Conservation (phyloP, 441 rosid genomes). For the Jatropha multifida region DNA sequence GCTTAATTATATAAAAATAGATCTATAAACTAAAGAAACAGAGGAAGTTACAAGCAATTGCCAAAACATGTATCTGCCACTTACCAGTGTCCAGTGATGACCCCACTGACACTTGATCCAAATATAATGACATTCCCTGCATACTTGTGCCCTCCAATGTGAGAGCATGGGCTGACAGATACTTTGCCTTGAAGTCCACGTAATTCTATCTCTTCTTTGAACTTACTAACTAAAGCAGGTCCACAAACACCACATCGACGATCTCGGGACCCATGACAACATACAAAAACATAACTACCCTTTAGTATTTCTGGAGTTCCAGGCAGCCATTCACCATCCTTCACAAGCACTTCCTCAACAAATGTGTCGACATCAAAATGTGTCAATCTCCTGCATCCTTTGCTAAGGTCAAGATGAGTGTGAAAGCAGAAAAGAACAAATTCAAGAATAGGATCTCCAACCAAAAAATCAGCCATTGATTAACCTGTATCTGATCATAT, state of each 20-base stretch:
- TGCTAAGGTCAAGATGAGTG: constrained; percentile 25
- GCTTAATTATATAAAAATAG: not conserved
- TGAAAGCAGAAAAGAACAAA: constrained; percentile 16
- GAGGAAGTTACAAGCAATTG: not conserved
- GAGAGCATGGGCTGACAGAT: constrained; percentile 95
- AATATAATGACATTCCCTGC: constrained; percentile 95
- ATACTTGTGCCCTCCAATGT: constrained; percentile 90
- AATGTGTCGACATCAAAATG: constrained; percentile 99
- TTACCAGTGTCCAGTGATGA: constrained; percentile 85
- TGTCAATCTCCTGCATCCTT: constrained; percentile 87
- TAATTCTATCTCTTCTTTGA: constrained; percentile 81
- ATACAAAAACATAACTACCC: constrained; percentile 86
- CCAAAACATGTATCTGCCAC: constrained; percentile 14
- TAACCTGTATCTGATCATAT: constrained; percentile 97
- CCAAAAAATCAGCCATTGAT: constrained; percentile 14
- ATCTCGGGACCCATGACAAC: constrained; percentile 93
- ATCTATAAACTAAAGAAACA: not conserved
- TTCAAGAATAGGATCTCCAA: constrained; percentile 11
- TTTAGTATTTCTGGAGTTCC: constrained; percentile 82
- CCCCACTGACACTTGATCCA: constrained; percentile 57
- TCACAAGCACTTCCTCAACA: constrained; percentile 97
- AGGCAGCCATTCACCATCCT: constrained; percentile 92
- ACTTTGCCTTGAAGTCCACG: constrained; percentile 79
- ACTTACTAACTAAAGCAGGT: constrained; percentile 70
- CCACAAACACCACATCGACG: constrained; percentile 94